Evolutionary conservation across 2,329 filamentous ascomycete genomes (phyloP), one percentile per base, ranked within the genome.

Genomic region (Dothistroma pini): DNA sequence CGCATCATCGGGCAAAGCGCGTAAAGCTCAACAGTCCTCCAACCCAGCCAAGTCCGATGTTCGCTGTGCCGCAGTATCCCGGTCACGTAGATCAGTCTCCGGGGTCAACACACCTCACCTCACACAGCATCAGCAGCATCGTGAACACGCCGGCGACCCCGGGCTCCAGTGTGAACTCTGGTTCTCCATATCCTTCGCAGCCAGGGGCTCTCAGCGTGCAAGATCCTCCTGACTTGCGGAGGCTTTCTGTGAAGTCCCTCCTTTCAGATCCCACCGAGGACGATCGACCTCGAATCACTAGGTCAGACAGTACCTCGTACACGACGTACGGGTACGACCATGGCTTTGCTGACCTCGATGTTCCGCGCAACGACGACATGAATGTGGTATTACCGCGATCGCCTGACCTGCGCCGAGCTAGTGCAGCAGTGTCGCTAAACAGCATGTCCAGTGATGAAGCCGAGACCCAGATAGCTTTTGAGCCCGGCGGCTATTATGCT

Each of bases 331-430:
- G 90, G 6, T 83, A 89, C 62, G 90, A 93, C 70, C 80, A 84
- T 59, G 90, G 90, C 0, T 80, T 86, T 62, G 82, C 82, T 10
- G 90, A 93, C 74, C 76, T 85, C 21, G 90, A 93, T 68, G 77
- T 89, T 1, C 85, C 85, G 31, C 84, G 82, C 55, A 93, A 93
- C 67, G 84, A 91, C 69, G 90, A 93, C 66, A 75, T 78, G 32
- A 83, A 83, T 54, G 89, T 89, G 16, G 86, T 93, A 44, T 55
- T 67, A 10, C 71, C 71, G 1, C 62, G 62, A 16, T 73, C 72
- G 7, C 70, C 71, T 0, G 71, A 74, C 70, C 69, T 64, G 65
- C 68, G 58, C 60, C 72, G 62, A 61, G 63, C 59, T 56, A 73
- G 66, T 56, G 72, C 65, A 65, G 72, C 59, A 52, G 72, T 57